Base-by-base conservation (phyloP, 1,284 basidiomycete species). In the Cryptococcus jaspeensis region DNA sequence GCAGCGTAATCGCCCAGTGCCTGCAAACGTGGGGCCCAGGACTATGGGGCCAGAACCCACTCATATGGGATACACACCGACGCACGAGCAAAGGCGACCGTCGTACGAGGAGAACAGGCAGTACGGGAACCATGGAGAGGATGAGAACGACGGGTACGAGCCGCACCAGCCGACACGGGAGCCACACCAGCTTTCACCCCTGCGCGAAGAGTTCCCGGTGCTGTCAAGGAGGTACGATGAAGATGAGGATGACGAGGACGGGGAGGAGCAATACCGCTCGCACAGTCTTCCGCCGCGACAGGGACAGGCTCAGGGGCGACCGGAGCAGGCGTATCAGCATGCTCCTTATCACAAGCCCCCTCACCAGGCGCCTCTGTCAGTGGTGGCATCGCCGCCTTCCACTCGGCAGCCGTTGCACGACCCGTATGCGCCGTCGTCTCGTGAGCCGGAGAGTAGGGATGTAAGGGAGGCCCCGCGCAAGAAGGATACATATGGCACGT, bases 211-310 rank as follows among this genome's bases (percentile, higher is more conserved):
- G 22, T 48, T 37, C 8, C 57, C 57, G 3, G 44, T 48, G 0
- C 35, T 59, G 28, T 59, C 57, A 6, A 55, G 57, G 28, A 44
- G 42, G 18, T 59, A 52, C 36, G 52, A 55, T n/a, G 57, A 59
- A 37, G 57, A 58, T 23, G 56, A 49, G 1, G 56, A 59, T 20
- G 57, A 59, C 38, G 52, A 39, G 6, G 37, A 48, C n/a, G 53
- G 28, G 11, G 44, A 40, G 9, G 25, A 50, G 28, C 28, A 32
- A 32, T 32, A 4, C 28, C 28, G 28, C 28, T 4, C 28, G 28
- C 28, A 32, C 5, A 32, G 28, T 32, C 28, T 32, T 32, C 28
- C 28, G 25, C 25, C 46, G 18, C 46, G 25, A 25, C 32, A 18
- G 36, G 7, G 7, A 11, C 8, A 37, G 5, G n/a, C n/a, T 11